Evolutionary conservation across 352 stramenopile genomes (phyloP).

Genomic region (Chrysophaeum taylorii): DNA sequence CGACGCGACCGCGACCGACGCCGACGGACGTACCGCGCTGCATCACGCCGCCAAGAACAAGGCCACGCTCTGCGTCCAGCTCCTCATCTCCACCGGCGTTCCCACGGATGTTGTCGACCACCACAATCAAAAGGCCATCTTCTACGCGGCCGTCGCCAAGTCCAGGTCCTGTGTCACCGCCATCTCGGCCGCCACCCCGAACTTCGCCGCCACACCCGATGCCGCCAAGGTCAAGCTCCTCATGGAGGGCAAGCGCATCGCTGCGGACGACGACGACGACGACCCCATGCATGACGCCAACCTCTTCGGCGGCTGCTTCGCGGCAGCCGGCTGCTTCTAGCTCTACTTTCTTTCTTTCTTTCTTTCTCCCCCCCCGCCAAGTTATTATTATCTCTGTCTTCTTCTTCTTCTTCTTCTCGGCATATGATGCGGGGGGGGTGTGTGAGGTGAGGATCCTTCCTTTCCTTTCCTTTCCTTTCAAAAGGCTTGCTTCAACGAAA

Average conservation of each 20-base stretch:
- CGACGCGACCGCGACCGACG: neutral
- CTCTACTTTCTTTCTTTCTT: no score
- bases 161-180: conserved; percentile 2
- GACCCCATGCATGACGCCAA: neutral
- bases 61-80: conserved; percentile 10
- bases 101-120: conserved; percentile 8
- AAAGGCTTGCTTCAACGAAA: no score
- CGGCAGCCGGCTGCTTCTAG: conserved; percentile 4
- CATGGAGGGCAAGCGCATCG: conserved; percentile 1
- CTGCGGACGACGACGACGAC: neutral
- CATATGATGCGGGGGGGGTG: no score
- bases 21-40: neutral
- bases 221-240: neutral
- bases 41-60: conserved; percentile 16
- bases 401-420: no score
- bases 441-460: no score
- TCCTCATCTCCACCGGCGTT: neutral
- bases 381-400: no score
- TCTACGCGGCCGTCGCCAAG: conserved; percentile 7
- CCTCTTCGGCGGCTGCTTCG: conserved; percentile 13
- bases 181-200: conserved; percentile 1
- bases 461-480: no score
- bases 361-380: no score
- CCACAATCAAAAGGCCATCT: conserved; percentile 13
- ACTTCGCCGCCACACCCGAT: neutral